These are phyloP conservation scores for Parafenestella ontariensis DNA, from an alignment of 2,329 filamentous ascomycete species.

Conservation along the genomic window DNA sequence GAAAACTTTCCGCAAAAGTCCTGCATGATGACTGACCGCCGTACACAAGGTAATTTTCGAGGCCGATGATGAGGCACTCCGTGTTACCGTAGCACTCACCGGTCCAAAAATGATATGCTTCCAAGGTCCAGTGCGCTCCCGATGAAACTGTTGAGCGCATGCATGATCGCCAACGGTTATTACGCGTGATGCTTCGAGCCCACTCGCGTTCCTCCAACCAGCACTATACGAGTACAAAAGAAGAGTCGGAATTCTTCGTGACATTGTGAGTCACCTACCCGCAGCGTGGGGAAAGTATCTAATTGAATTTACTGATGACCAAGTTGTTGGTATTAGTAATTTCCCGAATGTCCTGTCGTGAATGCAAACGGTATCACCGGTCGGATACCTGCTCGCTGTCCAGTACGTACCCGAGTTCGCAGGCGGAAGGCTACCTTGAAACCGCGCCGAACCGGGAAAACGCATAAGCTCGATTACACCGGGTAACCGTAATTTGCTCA, in stretches of 20 bases:
- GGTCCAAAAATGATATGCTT: background rate
- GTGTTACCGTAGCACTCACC: background rate
- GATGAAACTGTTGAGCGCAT: background rate
- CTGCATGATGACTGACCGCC: background rate
- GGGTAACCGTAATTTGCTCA: background rate
- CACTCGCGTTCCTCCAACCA: background rate
- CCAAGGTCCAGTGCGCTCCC: background rate
- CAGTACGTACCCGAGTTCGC: background rate
- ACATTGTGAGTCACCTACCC: background rate
- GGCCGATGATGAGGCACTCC: background rate
- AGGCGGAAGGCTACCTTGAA: background rate
- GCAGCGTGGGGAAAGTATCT: background rate
- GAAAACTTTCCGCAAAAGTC: background rate
- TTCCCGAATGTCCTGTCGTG: background rate
- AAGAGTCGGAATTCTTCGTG: background rate
- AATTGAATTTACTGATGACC: background rate
- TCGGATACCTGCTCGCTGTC: background rate
- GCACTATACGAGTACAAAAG: background rate
- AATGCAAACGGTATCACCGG: background rate
- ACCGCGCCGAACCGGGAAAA: background rate
- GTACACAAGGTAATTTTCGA: background rate
- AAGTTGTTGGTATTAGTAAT: background rate
- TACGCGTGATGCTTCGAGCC: background rate
- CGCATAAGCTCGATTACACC: background rate
- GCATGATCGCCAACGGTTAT: background rate